These are phyloP conservation scores for Antitrichia curtipendula DNA, from an alignment of 225 moss, liverwort and hornwort species.

Conservation along the genomic window DNA sequence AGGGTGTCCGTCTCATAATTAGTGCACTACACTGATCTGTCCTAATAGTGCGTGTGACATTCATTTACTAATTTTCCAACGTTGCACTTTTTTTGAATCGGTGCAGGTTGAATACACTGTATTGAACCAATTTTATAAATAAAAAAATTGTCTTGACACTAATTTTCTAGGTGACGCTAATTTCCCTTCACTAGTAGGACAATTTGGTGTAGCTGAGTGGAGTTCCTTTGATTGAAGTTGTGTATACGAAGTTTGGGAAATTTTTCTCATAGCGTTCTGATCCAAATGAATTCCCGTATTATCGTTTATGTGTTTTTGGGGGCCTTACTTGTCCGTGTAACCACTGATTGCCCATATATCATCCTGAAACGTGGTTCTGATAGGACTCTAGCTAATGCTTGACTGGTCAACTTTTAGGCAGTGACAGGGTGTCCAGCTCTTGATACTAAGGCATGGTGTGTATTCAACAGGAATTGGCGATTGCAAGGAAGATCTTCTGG, in stretches of 20 bases:
- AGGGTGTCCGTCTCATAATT: not conserved
- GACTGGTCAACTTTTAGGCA: not conserved
- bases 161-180: not conserved
- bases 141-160: not conserved
- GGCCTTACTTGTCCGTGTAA: not conserved
- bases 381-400: not conserved
- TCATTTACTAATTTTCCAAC: not conserved
- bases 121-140: not conserved
- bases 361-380: not conserved
- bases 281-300: not conserved
- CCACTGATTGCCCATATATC: not conserved
- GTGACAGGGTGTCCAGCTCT: not conserved
- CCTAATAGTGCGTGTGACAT: not conserved
- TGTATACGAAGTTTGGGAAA: not conserved
- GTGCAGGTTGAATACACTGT: not conserved
- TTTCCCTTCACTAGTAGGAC: not conserved
- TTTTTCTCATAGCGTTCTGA: not conserved
- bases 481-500: constrained; percentile 91
- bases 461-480: constrained; percentile 56
- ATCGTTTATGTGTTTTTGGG: not conserved
- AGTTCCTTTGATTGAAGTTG: not conserved
- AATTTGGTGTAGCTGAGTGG: not conserved
- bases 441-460: not conserved
- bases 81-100: not conserved
- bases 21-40: not conserved